A percentile compares a stretch with the other conserved stretches of the same genome.
phyloP scores from a whole-genome alignment of 2,329 filamentous ascomycete genomes.

The Hymenoscyphus fructigenus region DNA sequence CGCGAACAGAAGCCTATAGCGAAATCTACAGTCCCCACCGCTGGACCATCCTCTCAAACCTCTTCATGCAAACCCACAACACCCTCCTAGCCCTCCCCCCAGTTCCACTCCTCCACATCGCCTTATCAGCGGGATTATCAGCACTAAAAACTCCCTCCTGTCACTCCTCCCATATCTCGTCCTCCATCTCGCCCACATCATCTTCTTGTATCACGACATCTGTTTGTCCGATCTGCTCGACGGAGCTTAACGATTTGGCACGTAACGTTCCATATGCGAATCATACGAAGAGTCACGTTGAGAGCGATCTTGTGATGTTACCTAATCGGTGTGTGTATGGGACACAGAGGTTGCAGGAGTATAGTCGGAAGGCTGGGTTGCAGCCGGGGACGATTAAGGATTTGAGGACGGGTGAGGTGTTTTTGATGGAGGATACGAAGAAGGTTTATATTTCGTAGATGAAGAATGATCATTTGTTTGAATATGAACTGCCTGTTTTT shows the following conservation, averaged over 20 bases:
- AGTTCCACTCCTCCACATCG: constrained; percentile 83
- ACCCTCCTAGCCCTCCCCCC: constrained; percentile 78
- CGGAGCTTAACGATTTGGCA: constrained; percentile 89
- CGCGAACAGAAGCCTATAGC: constrained; percentile 55
- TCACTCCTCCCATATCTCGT: constrained; percentile 54
- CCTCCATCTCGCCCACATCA: constrained; percentile 35
- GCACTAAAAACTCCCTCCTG: constrained; percentile 95
- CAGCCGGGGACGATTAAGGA: constrained; percentile 69
- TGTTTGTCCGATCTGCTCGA: constrained; percentile 93
- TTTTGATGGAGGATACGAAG: constrained; percentile 60
- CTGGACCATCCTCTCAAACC: constrained; percentile 73
- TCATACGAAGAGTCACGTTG: constrained; percentile 90
- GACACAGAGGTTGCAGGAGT: constrained; percentile 66
- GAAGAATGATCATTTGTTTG: constrained; percentile 38
- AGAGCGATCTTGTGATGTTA: constrained; percentile 80
- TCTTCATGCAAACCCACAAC: constrained; percentile 87
- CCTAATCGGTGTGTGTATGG: constrained; percentile 89
- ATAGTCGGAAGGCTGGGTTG: constrained; percentile 78
- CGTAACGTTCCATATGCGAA: constrained; percentile 89
- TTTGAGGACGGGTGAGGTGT: constrained; percentile 71
- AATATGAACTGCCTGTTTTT: not conserved
- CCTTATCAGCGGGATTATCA: constrained; percentile 85
- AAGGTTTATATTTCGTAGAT: constrained; percentile 88
- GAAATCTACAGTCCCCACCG: constrained; percentile 71
- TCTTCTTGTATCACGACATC: constrained; percentile 49